Conservation (phyloP, 352 stramenopile genomes). For the Thalassiosira sp. region DNA sequence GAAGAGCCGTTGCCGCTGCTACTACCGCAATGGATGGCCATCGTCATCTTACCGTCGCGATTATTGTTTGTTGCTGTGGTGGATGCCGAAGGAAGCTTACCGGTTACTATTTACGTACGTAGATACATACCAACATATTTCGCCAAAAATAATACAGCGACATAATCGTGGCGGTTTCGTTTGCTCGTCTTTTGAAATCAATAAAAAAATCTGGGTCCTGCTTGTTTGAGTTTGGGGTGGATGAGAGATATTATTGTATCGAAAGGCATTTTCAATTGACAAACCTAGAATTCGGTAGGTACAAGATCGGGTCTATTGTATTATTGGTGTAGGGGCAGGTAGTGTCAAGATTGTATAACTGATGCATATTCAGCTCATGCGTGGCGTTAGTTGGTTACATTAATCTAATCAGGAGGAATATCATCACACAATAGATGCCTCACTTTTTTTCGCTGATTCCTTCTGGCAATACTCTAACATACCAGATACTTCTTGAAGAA, state of each 20-base stretch:
- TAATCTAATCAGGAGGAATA: no score
- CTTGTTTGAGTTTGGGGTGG: no score
- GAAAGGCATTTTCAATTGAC: no score
- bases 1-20: neutral
- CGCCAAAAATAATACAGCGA: neutral
- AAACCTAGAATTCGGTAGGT: no score
- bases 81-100: neutral
- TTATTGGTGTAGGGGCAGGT: no score
- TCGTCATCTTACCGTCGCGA: neutral
- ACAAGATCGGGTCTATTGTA: no score
- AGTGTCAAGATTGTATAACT: no score
- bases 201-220: no score
- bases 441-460: constrained; percentile 31
- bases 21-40: neutral
- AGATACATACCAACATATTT: neutral
- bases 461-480: constrained; percentile 36
- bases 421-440: constrained; percentile 11
- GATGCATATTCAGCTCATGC: no score
- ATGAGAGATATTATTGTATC: no score
- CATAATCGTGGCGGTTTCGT: neutral
- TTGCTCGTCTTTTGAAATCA: no score
- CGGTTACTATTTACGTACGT: neutral
- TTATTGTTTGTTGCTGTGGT: neutral
- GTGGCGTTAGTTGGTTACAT: no score
- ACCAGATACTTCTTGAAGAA: constrained; percentile 35